Evolutionary conservation across 805 yeast species (phyloP).

Genomic region (Candida qinlingensis): DNA sequence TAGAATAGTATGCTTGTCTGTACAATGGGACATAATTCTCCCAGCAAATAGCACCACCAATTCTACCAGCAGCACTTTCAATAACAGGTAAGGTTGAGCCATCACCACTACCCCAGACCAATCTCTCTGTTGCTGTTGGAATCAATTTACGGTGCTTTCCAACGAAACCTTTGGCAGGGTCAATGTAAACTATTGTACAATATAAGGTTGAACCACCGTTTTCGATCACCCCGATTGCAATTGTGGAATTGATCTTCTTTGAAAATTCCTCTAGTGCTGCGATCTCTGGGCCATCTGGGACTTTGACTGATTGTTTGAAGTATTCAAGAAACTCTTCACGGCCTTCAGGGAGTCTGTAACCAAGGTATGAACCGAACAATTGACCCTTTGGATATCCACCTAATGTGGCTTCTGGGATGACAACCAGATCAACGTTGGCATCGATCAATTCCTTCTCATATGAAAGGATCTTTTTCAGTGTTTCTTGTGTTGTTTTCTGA

Average conservation of each 20-base stretch:
- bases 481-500: slow-evolving; percentile 32
- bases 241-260: slow-evolving; percentile 29
- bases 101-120: slow-evolving; percentile 43
- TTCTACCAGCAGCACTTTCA: slow-evolving; percentile 29
- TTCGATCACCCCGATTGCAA: slow-evolving; percentile 39
- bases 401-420: slow-evolving; percentile 41
- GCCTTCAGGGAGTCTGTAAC: slow-evolving; percentile 37
- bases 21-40: slow-evolving; percentile 39
- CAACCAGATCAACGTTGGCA: slow-evolving; percentile 32
- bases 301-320: slow-evolving; percentile 29
- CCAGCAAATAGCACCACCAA: slow-evolving; percentile 47
- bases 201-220: slow-evolving; percentile 34
- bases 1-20: slow-evolving; percentile 37
- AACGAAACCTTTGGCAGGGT: slow-evolving; percentile 32
- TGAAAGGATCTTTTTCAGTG: slow-evolving; percentile 33
- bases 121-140: slow-evolving; percentile 41
- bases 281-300: slow-evolving; percentile 33
- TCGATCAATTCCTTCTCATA: slow-evolving; percentile 32
- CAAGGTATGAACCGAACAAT: slow-evolving; percentile 37
- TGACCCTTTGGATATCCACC: slow-evolving; percentile 44
- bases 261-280: slow-evolving; percentile 30
- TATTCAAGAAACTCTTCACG: slow-evolving; percentile 35
- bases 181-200: slow-evolving; percentile 37
- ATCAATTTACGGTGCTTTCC: slow-evolving; percentile 39
- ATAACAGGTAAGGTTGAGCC: slow-evolving; percentile 39